Evolutionary conservation across 345 rosid genomes (phyloP).

Genomic region (Euphorbia tirucalli): DNA sequence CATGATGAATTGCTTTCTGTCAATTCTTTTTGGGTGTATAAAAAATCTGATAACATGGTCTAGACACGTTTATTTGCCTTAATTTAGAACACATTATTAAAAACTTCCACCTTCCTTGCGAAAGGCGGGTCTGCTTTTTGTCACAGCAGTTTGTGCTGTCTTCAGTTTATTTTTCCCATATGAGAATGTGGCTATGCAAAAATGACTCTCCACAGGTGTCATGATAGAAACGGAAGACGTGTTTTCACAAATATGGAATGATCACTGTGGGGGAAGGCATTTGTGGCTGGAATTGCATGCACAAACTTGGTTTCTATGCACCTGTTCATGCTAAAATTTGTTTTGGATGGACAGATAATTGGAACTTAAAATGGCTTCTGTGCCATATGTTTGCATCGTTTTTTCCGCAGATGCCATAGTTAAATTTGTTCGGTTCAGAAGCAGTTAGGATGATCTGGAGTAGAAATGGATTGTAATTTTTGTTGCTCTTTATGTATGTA

Average conservation of each 20-base stretch:
- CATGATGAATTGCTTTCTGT: background rate
- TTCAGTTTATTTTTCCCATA: background rate
- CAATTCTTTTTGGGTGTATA: background rate
- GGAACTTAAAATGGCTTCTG: background rate
- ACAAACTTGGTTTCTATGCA: background rate
- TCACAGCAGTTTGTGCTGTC: background rate
- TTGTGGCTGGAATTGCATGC: background rate
- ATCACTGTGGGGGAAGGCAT: background rate
- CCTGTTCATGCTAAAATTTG: background rate
- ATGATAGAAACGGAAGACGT: no score
- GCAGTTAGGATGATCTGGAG: background rate
- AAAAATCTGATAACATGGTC: background rate
- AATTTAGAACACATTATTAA: background rate
- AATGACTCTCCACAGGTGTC: no score
- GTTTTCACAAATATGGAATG: no score
- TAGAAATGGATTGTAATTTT: background rate
- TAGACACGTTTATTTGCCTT: background rate
- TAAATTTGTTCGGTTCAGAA: background rate
- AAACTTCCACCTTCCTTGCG: background rate
- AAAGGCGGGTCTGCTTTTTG: background rate
- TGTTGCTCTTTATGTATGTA: conserved; percentile 5
- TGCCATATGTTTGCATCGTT: background rate
- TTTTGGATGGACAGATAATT: background rate
- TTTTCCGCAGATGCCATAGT: background rate
- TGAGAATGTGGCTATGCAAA: background rate